Evolutionary conservation across 2,329 filamentous ascomycete genomes (phyloP).

Genomic region (Pyricularia sp.): DNA sequence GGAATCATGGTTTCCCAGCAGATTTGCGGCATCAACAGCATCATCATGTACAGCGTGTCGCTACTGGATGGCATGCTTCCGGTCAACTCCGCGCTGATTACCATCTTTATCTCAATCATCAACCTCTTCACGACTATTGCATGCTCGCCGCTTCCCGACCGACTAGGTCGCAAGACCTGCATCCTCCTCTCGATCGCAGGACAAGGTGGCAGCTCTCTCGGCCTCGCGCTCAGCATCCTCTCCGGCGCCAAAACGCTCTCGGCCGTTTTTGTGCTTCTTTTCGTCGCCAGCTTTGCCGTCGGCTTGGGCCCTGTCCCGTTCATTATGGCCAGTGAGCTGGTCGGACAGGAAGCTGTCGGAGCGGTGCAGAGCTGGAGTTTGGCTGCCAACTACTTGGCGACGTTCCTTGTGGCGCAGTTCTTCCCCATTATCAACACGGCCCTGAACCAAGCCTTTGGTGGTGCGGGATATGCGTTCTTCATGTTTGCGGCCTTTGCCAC

Average conservation of each 20-base stretch:
- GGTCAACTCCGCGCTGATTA: slow-evolving; percentile 68
- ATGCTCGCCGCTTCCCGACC: slow-evolving; percentile 76
- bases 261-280: slow-evolving; percentile 67
- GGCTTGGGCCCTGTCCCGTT: slow-evolving; percentile 91
- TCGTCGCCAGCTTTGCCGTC: slow-evolving; percentile 81
- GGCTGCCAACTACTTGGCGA: slow-evolving; percentile 78
- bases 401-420: slow-evolving; percentile 86
- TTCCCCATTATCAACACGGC: slow-evolving; percentile 76
- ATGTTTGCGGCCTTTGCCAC: slow-evolving; percentile 70
- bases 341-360: slow-evolving; percentile 79
- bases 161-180: slow-evolving; percentile 74
- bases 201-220: slow-evolving; percentile 66
- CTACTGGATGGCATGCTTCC: slow-evolving; percentile 71
- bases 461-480: slow-evolving; percentile 76
- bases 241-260: slow-evolving; percentile 61
- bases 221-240: slow-evolving; percentile 70
- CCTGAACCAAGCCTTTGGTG: slow-evolving; percentile 50
- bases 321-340: slow-evolving; percentile 82
- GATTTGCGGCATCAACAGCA: slow-evolving; percentile 86
- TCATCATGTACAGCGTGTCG: slow-evolving; percentile 96
- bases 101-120: slow-evolving; percentile 73
- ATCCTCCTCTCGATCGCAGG: slow-evolving; percentile 71
- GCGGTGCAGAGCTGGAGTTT: slow-evolving; percentile 83
- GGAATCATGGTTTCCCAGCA: slow-evolving; percentile 91
- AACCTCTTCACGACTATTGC: slow-evolving; percentile 74